Evolutionary conservation across 768 basidiomycete genomes (phyloP).

Genomic region (Trametes sanguinea): DNA sequence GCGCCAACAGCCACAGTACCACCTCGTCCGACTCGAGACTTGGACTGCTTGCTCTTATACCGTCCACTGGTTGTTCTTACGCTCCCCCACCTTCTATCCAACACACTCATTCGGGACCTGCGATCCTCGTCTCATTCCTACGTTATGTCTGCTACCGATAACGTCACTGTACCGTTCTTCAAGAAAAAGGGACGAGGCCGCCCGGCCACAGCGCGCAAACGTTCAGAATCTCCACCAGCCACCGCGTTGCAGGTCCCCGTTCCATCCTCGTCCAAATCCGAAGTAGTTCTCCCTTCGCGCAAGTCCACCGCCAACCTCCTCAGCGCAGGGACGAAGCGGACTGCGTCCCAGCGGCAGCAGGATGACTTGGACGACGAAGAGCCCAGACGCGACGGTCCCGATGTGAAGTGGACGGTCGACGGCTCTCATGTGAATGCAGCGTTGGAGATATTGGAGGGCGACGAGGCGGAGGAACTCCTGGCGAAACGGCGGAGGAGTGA

Average conservation of each 20-base stretch:
- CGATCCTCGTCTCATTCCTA: neutral
- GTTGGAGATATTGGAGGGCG: conserved; percentile 78
- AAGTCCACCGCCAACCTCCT: conserved; percentile 71
- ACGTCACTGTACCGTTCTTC: conserved; percentile 79
- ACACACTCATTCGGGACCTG: neutral
- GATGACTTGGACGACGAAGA: conserved; percentile 57
- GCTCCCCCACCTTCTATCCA: neutral
- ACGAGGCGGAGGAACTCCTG: conserved; percentile 76
- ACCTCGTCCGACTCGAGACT: too few species aligned
- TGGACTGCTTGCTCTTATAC: too few species aligned
- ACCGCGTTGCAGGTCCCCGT: conserved; percentile 30
- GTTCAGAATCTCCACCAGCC: conserved; percentile 65
- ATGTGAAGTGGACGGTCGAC: conserved; percentile 76
- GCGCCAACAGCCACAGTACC: conserved; percentile 9
- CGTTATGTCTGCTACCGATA: conserved; percentile 25
- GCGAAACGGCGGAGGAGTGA: conserved; percentile 68
- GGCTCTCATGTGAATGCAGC: conserved; percentile 75
- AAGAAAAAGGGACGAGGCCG: conserved; percentile 83
- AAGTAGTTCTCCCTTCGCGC: conserved; percentile 77
- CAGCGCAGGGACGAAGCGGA: conserved; percentile 74
- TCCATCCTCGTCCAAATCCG: conserved; percentile 52
- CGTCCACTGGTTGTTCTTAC: too few species aligned
- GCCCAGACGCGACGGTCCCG: conserved; percentile 50
- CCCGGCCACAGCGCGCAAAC: conserved; percentile 73
- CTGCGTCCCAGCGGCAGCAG: conserved; percentile 48